Conservation (phyloP, 495 filamentous ascomycete species). For the Penicillium angulare region DNA sequence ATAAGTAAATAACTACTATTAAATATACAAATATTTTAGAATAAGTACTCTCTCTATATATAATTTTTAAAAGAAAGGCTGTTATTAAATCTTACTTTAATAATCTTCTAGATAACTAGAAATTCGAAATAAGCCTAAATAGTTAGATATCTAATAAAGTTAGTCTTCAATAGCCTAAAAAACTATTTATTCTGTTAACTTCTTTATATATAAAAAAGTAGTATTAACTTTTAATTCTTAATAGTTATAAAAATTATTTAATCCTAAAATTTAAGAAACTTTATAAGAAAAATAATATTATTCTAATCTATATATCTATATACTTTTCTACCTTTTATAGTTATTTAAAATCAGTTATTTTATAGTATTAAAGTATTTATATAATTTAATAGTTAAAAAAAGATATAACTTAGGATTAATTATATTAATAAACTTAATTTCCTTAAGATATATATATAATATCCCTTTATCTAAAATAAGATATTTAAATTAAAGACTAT, state of each 20-base stretch:
- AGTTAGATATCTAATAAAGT: too few species aligned
- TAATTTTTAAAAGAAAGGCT: not conserved
- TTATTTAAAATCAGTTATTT: too few species aligned
- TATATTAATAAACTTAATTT: too few species aligned
- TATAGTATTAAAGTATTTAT: too few species aligned
- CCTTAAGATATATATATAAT: not conserved
- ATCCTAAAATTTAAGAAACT: not conserved
- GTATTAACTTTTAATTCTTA: not conserved
- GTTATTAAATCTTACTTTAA: not conserved
- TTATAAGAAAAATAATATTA: not conserved
- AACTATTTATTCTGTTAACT: not conserved
- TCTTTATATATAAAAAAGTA: not conserved
- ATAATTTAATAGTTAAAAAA: too few species aligned
- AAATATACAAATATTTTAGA: not conserved
- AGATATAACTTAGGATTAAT: too few species aligned
- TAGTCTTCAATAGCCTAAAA: not conserved
- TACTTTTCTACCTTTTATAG: not conserved
- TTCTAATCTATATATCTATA: constrained; percentile 1
- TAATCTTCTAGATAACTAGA: not conserved
- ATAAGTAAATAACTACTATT: not conserved
- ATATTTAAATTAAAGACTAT: not conserved
- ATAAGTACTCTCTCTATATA: not conserved
- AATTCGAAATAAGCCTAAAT: too few species aligned
- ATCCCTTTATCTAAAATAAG: not conserved
- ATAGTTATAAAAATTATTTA: not conserved